These are phyloP conservation scores for Cyberlindnera suaveolens DNA, from an alignment of 805 yeast species.

Conservation along the genomic window DNA sequence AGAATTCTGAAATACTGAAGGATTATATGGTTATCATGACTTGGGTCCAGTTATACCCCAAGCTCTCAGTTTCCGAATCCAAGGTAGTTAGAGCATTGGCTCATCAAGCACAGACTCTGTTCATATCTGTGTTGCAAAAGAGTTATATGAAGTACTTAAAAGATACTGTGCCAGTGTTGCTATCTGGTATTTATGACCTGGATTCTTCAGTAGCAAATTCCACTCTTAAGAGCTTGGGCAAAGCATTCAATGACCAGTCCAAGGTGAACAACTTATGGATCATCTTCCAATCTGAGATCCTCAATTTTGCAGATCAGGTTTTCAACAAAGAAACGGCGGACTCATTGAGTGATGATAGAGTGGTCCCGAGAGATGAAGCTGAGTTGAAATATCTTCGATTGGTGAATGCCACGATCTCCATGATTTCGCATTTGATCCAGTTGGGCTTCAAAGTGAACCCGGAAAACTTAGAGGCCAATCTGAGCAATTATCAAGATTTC, in stretches of 20 bases:
- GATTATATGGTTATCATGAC: conserved; percentile 52
- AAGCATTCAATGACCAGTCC: conserved; percentile 50
- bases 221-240: conserved; percentile 39
- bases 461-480: conserved; percentile 17
- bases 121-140: conserved; percentile 47
- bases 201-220: conserved; percentile 56
- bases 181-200: conserved; percentile 64
- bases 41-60: conserved; percentile 81
- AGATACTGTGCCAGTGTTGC: conserved; percentile 67
- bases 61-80: conserved; percentile 66
- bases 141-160: conserved; percentile 58
- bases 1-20: conserved; percentile 23
- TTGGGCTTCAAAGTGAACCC: conserved; percentile 15
- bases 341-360: conserved; percentile 70
- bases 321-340: conserved; percentile 51
- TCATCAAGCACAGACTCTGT: conserved; percentile 58
- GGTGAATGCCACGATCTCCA: conserved; percentile 40
- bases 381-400: conserved; percentile 57
- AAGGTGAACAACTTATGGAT: conserved; percentile 56
- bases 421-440: conserved; percentile 34
- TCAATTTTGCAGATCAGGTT: conserved; percentile 47
- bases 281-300: conserved; percentile 48
- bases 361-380: conserved; percentile 59
- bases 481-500: conserved; percentile 26
- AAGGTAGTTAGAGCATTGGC: conserved; percentile 54